A percentile compares a stretch with the other conserved stretches of the same genome.
phyloP scores from a whole-genome alignment of 345 rosid genomes.

The Populus ilicifolia region DNA sequence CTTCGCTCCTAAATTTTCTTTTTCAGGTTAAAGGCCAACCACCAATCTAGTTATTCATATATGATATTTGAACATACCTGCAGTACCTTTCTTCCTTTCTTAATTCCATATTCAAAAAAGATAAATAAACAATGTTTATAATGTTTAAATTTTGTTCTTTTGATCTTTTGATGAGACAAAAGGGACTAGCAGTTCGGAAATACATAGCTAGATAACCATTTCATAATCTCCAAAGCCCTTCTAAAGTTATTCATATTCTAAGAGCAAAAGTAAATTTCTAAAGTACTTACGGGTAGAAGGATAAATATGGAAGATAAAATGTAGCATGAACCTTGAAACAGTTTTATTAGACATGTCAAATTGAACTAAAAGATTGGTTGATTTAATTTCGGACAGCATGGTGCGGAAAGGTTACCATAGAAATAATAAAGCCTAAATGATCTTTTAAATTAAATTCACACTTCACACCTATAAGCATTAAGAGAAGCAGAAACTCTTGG shows the following conservation, averaged over 20 bases:
- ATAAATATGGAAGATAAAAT: background rate
- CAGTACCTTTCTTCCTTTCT: background rate
- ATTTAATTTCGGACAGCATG: background rate
- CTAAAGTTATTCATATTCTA: background rate
- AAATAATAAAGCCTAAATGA: background rate
- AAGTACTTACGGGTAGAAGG: background rate
- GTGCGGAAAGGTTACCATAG: background rate
- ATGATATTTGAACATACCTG: background rate
- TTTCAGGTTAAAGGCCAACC: too few relatives aligned
- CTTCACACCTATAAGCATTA: background rate
- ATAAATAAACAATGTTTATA: background rate
- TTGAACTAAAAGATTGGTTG: background rate
- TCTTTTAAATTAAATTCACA: constrained; percentile 1
- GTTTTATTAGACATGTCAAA: background rate
- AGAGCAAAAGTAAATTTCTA: background rate
- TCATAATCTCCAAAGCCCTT: background rate
- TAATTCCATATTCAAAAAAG: background rate
- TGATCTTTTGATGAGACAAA: background rate
- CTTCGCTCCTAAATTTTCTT: too few relatives aligned
- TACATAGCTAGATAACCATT: background rate
- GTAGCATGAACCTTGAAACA: background rate
- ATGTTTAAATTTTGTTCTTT: background rate
- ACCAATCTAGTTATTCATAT: background rate
- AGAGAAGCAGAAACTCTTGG: background rate
- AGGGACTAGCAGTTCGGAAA: background rate